These are phyloP conservation scores for Xerocomus brunneocitrinus DNA, from an alignment of 768 basidiomycete genomes.

Conservation along the genomic window DNA sequence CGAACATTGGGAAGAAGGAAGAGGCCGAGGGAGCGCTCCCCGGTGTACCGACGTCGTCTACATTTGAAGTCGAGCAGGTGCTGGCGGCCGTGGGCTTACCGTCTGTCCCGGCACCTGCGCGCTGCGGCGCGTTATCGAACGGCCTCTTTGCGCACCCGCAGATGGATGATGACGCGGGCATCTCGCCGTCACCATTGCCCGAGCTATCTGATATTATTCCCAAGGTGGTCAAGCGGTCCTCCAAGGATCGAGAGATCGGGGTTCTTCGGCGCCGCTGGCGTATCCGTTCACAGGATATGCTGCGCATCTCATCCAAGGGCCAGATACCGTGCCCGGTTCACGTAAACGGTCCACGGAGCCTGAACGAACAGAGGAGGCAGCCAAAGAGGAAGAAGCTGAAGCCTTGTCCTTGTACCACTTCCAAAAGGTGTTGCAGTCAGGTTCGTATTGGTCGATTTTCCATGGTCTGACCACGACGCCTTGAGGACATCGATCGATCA, in stretches of 20 bases:
- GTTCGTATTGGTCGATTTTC: conserved; percentile 24
- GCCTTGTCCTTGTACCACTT: conserved; percentile 27
- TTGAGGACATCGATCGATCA: too few species aligned
- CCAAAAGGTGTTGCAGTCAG: conserved; percentile 26
- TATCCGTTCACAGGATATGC: conserved; percentile 69
- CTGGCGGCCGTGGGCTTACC: conserved; percentile 55
- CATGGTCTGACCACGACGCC: conserved; percentile 22
- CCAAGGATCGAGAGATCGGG: conserved; percentile 43
- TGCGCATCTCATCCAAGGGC: conserved; percentile 56
- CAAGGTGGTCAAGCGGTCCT: conserved; percentile 41
- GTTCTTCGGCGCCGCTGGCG: conserved; percentile 43
- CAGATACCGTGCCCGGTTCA: conserved; percentile 66
- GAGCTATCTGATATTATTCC: conserved; percentile 41
- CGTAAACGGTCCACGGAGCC: conserved; percentile 30
- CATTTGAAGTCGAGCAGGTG: conserved; percentile 51
- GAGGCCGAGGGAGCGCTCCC: conserved; percentile 21
- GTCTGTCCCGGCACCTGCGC: conserved; percentile 46
- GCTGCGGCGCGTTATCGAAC: conserved; percentile 54
- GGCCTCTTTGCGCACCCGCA: conserved; percentile 61
- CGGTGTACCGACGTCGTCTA: conserved; percentile 31
- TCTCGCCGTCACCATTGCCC: conserved; percentile 18
- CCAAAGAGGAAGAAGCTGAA: conserved; percentile 12
- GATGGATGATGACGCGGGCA: conserved; percentile 23
- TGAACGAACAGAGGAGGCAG: conserved; percentile 19
- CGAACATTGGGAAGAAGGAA: conserved; percentile 31